These are phyloP conservation scores for Tulasnella sp. DNA, from an alignment of 768 basidiomycete species.

Conservation along the genomic window DNA sequence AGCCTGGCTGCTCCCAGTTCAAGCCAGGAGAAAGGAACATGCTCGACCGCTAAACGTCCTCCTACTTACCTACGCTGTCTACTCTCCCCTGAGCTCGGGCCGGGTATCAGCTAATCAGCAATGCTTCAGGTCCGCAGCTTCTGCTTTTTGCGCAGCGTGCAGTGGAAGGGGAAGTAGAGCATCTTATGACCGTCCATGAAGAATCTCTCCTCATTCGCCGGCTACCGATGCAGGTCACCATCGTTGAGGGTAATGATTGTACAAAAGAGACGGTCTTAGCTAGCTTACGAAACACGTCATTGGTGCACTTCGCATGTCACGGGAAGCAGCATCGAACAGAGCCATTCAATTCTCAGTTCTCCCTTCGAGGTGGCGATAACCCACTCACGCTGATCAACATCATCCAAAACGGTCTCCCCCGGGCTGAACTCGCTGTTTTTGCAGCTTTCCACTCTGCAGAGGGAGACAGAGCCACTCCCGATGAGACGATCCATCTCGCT, in stretches of 20 bases:
- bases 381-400: background rate
- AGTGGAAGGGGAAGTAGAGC: background rate
- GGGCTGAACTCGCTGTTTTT: background rate
- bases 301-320: background rate
- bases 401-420: background rate
- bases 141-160: background rate
- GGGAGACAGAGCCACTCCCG: background rate
- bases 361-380: background rate
- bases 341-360: background rate
- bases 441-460: slow-evolving; percentile 2
- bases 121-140: background rate
- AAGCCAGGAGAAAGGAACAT: background rate
- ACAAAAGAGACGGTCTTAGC: background rate
- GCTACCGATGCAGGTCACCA: no score
- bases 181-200: background rate
- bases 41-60: background rate
- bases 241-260: background rate
- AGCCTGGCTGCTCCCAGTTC: background rate
- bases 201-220: background rate
- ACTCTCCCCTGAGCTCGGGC: background rate
- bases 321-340: background rate
- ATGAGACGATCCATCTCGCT: slow-evolving; percentile 4
- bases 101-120: background rate
- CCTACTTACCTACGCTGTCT: background rate
- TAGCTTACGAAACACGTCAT: background rate